Percentiles rank a stretch among this genome's conserved stretches.
phyloP scores from a whole-genome alignment of 805 yeast genomes.

The Clavispora vitiphila region DNA sequence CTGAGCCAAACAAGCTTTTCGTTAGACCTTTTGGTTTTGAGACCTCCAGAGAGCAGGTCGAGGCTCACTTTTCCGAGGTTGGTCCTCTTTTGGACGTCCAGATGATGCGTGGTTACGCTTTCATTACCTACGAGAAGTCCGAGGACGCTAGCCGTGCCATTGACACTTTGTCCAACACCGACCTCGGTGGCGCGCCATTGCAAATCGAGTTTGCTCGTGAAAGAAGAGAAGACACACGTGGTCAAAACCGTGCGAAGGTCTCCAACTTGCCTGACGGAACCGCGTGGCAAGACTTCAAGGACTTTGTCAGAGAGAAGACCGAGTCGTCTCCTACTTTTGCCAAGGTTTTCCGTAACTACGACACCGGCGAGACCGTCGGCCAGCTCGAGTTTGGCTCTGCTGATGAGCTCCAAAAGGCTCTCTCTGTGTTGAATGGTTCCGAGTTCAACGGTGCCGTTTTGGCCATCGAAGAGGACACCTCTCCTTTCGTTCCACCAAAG shows the following conservation, averaged over 20 bases:
- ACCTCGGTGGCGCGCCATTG: constrained; percentile 47
- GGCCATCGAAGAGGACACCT: constrained; percentile 72
- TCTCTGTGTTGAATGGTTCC: constrained; percentile 65
- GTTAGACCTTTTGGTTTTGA: constrained; percentile 62
- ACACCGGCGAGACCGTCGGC: constrained; percentile 43
- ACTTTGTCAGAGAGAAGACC: constrained; percentile 76
- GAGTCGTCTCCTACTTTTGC: constrained; percentile 59
- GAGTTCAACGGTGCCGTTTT: constrained; percentile 67
- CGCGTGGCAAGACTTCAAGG: constrained; percentile 88
- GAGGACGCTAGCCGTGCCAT: constrained; percentile 49
- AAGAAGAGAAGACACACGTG: constrained; percentile 57
- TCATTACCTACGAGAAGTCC: constrained; percentile 73
- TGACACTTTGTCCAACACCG: constrained; percentile 40
- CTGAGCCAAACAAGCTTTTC: constrained; percentile 30
- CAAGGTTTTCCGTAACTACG: constrained; percentile 46
- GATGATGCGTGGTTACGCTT: constrained; percentile 80
- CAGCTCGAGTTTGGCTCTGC: constrained; percentile 55
- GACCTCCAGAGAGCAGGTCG: constrained; percentile 49
- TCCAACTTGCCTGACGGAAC: constrained; percentile 68
- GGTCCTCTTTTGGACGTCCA: constrained; percentile 68
- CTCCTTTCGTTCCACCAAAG: constrained; percentile 52
- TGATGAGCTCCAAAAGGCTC: constrained; percentile 71
- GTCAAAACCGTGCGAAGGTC: constrained; percentile 68
- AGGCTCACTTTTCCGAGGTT: constrained; percentile 59
- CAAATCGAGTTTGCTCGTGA: constrained; percentile 53